Conservation (phyloP, 2,329 filamentous ascomycete species). For the Anthostomella pinea region DNA sequence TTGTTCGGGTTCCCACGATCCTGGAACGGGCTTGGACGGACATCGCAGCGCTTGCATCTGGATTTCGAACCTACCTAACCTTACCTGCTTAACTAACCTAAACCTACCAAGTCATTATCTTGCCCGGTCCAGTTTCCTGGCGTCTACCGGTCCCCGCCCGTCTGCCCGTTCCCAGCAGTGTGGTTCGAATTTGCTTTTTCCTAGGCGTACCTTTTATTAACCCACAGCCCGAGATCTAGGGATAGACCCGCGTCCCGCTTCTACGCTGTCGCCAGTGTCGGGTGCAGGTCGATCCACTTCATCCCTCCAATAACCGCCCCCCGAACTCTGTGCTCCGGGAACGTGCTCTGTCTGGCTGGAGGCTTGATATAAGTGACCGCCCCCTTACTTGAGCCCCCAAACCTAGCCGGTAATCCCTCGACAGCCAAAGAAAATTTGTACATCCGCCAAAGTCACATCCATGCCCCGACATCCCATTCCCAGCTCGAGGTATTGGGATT, state of each 20-base stretch:
- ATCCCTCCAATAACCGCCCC: neutral
- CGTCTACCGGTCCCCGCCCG: neutral
- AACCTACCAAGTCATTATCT: too few species aligned
- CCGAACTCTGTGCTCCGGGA: neutral
- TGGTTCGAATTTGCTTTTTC: constrained; percentile 1
- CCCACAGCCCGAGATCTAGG: too few species aligned
- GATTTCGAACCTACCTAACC: too few species aligned
- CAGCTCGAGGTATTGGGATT: neutral
- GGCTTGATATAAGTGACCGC: neutral
- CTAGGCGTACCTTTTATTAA: too few species aligned
- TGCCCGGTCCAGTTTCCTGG: neutral
- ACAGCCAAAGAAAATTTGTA: neutral
- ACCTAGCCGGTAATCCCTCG: neutral
- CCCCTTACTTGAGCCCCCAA: neutral
- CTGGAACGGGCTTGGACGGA: constrained; percentile 1
- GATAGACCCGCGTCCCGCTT: neutral
- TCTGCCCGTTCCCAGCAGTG: constrained; percentile 2
- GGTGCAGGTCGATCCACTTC: constrained; percentile 2
- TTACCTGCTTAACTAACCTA: too few species aligned
- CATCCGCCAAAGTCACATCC: neutral
- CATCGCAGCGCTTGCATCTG: neutral
- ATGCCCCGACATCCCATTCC: neutral
- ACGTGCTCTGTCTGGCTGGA: too few species aligned
- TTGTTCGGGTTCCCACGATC: neutral
- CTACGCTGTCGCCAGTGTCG: neutral